Base-by-base conservation (phyloP, 768 basidiomycete species). In the Gyrodon lividus region DNA sequence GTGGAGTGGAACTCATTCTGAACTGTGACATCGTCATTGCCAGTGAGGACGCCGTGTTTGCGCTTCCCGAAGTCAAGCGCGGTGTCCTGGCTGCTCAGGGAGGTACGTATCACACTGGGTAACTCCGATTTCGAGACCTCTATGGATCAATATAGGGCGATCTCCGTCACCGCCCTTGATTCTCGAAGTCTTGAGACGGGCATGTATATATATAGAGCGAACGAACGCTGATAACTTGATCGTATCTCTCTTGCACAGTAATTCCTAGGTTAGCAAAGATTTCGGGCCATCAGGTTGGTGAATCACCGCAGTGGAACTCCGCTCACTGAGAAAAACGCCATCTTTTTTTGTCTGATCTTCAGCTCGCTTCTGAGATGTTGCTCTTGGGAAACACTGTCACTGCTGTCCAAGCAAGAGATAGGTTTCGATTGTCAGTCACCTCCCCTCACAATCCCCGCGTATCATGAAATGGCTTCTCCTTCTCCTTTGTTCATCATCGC, bases 21-120 rank as follows among this genome's bases (percentile, higher is more conserved):
- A 92, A 92, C 57, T 90, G 87, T 54, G 90, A 92, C 60, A 61
- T 91, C 23, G 87, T 91, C 46, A 66, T 92, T 17, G 84, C 89
- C 2, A 78, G 75, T 53, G 74, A 82, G 44, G 78, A 81, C 14
- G 83, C 88, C 3, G 79, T 76, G 49, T 89, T 92, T 55, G 87
- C 81, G 4, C 73, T 90, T 22, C 87, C 87, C 0, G 89, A 92
- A 58, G 89, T 89, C 4, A 86, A 83, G 65, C 77, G 86, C 24
- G 90, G 91, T 0, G 89, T 90, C 7, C 61, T 87, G 26, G 88
- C 87, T 12, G 70, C 77, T 12, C 83, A 85, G 60, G 89, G 89
- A 61, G 87, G 87, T 83, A 54, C 47, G 77, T 71, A 2, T 37
- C 48, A 38, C 38, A 43, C 35, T 28, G 23, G 24, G 13, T 16